Evolutionary conservation across 768 basidiomycete species (phyloP).

Genomic region (Pleurotus tuber-regium): DNA sequence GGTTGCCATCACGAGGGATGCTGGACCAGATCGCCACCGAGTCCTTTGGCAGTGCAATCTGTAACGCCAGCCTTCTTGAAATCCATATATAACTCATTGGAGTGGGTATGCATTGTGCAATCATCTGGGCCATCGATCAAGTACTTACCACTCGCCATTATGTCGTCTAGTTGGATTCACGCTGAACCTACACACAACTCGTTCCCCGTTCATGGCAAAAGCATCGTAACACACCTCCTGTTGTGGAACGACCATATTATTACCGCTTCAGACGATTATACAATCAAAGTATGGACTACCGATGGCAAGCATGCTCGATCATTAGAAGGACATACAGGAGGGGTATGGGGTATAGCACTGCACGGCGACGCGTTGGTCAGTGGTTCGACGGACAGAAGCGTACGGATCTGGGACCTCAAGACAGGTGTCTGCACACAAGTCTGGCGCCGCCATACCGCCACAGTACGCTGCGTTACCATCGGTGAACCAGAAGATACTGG

Average conservation of each 20-base stretch:
- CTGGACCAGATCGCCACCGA: background rate
- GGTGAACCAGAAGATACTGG: background rate
- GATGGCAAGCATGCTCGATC: background rate
- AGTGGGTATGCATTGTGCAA: too few relatives aligned
- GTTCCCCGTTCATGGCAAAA: background rate
- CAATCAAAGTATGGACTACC: background rate
- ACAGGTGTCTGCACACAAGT: background rate
- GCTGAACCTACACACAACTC: background rate
- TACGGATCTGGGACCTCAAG: slow-evolving; percentile 4
- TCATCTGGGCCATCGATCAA: too few relatives aligned
- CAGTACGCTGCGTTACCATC: background rate
- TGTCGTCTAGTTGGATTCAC: slow-evolving; percentile 1
- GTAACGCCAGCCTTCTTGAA: background rate
- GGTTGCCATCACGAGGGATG: background rate
- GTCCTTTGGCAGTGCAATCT: slow-evolving; percentile 2
- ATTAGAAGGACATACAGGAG: background rate
- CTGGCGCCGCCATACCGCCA: background rate
- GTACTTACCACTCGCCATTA: too few relatives aligned
- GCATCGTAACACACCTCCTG: background rate
- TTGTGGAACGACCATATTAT: slow-evolving; percentile 4
- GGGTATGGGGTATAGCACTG: slow-evolving; percentile 1
- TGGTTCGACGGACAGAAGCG: slow-evolving; percentile 1
- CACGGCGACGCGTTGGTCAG: slow-evolving; percentile 1
- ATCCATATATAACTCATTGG: background rate
- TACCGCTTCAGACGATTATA: background rate